These are phyloP conservation scores for Pulveroboletus sp. DNA, from an alignment of 1,284 basidiomycete genomes.

Conservation along the genomic window DNA sequence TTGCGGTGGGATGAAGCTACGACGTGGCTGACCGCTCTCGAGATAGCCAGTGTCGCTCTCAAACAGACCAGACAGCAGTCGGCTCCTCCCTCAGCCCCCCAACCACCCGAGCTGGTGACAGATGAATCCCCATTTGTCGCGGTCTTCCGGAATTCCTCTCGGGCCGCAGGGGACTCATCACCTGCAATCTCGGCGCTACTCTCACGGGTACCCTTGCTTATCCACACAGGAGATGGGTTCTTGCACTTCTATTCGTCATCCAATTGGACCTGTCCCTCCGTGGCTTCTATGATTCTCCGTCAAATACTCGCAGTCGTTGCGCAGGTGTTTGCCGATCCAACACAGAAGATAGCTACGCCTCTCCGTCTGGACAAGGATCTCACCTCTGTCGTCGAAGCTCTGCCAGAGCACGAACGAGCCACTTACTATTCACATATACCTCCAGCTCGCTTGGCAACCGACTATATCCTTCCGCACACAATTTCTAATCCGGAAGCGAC, in stretches of 20 bases:
- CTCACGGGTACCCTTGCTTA: conserved; percentile 8
- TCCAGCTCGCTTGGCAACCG: conserved; percentile 33
- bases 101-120: conserved; percentile 3
- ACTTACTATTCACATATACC: conserved; percentile 28
- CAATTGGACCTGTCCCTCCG: conserved; percentile 20
- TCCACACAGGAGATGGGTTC: conserved; percentile 5
- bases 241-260: conserved; percentile 22
- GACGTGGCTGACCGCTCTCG: conserved; percentile 33
- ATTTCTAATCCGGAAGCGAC: conserved; percentile 28
- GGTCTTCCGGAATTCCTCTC: conserved; percentile 10
- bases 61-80: conserved; percentile 11
- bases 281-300: conserved; percentile 24
- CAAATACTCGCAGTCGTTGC: conserved; percentile 25
- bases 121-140: conserved; percentile 22
- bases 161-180: background rate
- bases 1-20: conserved; percentile 36
- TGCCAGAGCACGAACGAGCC: conserved; percentile 24
- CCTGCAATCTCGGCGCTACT: background rate
- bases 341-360: conserved; percentile 20
- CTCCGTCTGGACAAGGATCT: conserved; percentile 31
- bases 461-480: conserved; percentile 36
- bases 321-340: conserved; percentile 5
- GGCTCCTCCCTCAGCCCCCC: conserved; percentile 9
- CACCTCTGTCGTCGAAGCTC: conserved; percentile 34
- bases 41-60: conserved; percentile 20